These are phyloP conservation scores for Austroboletus festivus DNA, from an alignment of 768 basidiomycete species.

Conservation along the genomic window DNA sequence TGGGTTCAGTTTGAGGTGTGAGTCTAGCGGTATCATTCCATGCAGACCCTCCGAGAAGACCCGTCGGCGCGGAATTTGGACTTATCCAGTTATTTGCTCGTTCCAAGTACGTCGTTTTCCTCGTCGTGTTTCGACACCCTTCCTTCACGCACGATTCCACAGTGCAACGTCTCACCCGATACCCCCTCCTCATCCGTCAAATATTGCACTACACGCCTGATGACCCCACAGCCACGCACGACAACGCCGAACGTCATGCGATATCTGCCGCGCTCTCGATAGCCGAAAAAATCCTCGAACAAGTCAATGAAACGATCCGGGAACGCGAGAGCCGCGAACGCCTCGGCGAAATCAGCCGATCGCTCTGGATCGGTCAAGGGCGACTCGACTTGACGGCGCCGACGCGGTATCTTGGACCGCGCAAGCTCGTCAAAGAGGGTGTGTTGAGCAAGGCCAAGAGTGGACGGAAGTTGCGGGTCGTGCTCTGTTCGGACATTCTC, in stretches of 20 bases:
- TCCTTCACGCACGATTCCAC: background rate
- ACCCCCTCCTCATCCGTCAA: slow-evolving; percentile 86
- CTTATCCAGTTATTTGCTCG: slow-evolving; percentile 84
- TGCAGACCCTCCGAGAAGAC: slow-evolving; percentile 71
- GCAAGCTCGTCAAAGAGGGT: slow-evolving; percentile 80
- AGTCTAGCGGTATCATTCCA: background rate
- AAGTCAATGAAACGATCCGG: slow-evolving; percentile 88
- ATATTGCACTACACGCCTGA: slow-evolving; percentile 71
- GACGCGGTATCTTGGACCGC: slow-evolving; percentile 79
- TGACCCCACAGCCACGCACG: slow-evolving; percentile 1
- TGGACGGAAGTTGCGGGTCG: slow-evolving; percentile 68
- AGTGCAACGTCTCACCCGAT: slow-evolving; percentile 97
- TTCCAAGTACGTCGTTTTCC: slow-evolving; percentile 71
- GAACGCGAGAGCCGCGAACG: slow-evolving; percentile 78
- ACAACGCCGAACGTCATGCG: slow-evolving; percentile 48
- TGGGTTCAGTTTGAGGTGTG: background rate
- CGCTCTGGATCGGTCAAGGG: slow-evolving; percentile 86
- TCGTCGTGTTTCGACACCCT: too few species aligned
- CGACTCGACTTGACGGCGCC: slow-evolving; percentile 89
- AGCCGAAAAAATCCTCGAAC: slow-evolving; percentile 69
- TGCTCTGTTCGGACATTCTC: slow-evolving; percentile 88
- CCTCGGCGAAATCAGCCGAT: slow-evolving; percentile 68
- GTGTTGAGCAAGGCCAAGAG: slow-evolving; percentile 78
- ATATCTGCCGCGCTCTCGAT: slow-evolving; percentile 55
- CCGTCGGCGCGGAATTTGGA: slow-evolving; percentile 79